Evolutionary conservation across 345 rosid genomes (phyloP).

Genomic region (Sonneratia caseolaris): DNA sequence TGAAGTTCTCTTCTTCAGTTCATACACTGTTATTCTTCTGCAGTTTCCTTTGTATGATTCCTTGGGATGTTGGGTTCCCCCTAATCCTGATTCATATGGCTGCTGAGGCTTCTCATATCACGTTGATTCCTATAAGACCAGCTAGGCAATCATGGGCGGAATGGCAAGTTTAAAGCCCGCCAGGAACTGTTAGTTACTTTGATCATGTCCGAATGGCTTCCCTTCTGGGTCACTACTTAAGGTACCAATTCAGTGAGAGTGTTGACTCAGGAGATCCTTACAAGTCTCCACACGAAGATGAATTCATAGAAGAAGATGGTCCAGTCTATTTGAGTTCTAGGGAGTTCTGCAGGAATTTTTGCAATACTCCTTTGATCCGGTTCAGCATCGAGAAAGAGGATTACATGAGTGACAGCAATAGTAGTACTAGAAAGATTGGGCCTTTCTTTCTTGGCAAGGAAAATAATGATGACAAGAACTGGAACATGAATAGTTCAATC

Average conservation of each 20-base stretch:
- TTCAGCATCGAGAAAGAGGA: neutral
- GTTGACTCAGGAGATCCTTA: neutral
- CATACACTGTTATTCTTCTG: neutral
- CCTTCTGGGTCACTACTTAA: neutral
- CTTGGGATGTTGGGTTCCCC: neutral
- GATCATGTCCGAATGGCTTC: neutral
- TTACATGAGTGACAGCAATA: neutral
- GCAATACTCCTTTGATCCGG: neutral
- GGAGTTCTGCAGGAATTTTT: neutral
- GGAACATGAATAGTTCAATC: neutral
- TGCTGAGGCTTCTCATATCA: too few species aligned
- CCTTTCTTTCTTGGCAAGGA: conserved; percentile 3
- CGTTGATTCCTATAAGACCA: neutral
- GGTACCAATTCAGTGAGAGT: neutral
- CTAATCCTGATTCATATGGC: too few species aligned
- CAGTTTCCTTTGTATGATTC: neutral
- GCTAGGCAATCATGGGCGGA: conserved; percentile 4
- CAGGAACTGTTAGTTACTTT: neutral
- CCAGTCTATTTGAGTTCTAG: neutral
- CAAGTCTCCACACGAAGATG: neutral
- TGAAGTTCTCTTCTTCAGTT: neutral
- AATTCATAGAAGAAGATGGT: conserved; percentile 1
- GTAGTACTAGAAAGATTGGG: neutral
- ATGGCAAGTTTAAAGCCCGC: neutral
- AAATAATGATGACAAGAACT: neutral